These are phyloP conservation scores for Mediolabrus comicus DNA, from an alignment of 108 stramenopile species.

Conservation along the genomic window DNA sequence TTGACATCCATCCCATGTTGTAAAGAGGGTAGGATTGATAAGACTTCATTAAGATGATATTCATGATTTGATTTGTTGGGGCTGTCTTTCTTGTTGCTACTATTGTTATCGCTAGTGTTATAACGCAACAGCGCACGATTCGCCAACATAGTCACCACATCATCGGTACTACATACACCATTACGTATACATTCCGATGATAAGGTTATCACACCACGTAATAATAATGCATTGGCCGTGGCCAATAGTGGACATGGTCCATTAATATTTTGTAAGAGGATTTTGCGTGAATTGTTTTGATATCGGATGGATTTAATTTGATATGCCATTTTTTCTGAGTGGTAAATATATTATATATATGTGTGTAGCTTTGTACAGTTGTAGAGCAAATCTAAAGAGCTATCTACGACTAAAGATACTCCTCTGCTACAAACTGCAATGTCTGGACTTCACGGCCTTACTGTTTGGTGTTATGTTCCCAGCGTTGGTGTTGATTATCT, in stretches of 20 bases:
- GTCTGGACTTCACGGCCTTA: no score
- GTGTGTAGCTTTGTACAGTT: no score
- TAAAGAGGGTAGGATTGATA: slow-evolving; percentile 82
- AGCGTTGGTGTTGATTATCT: no score
- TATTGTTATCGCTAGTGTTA: background rate
- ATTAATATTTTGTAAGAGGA: slow-evolving; percentile 87
- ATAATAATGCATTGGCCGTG: slow-evolving; percentile 89
- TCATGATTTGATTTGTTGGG: slow-evolving; percentile 36
- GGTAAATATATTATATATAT: no score
- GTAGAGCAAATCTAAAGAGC: no score
- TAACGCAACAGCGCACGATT: slow-evolving; percentile 48
- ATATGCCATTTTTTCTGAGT: slow-evolving; percentile 8
- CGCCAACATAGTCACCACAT: slow-evolving; percentile 75
- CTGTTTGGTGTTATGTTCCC: no score
- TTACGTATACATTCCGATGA: slow-evolving; percentile 54
- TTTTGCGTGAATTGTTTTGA: slow-evolving; percentile 29
- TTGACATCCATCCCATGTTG: slow-evolving; percentile 98
- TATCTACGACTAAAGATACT: no score
- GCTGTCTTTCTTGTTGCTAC: background rate
- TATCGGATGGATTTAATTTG: slow-evolving; percentile 33
- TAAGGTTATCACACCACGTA: slow-evolving; percentile 70
- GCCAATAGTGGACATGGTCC: slow-evolving; percentile 97
- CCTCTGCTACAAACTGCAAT: no score
- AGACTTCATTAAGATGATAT: slow-evolving; percentile 73
- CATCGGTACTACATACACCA: slow-evolving; percentile 68